Conservation (phyloP, 139 green algal species). For the Chlamydomonas sp. region DNA sequence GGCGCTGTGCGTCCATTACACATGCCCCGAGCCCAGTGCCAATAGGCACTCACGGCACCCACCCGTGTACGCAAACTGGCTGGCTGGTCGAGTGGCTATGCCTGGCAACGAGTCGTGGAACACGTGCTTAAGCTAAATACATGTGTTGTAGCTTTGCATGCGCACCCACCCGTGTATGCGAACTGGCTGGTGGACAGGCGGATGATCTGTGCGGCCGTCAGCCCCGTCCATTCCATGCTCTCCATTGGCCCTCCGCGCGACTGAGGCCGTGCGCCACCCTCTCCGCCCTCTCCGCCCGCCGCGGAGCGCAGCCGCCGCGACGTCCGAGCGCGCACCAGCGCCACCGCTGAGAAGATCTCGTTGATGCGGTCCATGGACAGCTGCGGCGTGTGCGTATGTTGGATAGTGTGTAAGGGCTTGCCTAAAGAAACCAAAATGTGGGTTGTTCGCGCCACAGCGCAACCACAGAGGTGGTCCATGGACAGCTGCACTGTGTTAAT, state of each 20-base stretch:
- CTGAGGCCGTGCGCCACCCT: too few species aligned
- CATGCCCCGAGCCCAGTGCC: too few species aligned
- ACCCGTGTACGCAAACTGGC: slow-evolving; percentile 38
- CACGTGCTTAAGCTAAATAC: too few species aligned
- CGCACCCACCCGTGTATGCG: neutral
- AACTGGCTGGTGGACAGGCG: slow-evolving; percentile 37
- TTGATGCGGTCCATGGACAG: slow-evolving; percentile 40
- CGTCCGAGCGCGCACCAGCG: neutral
- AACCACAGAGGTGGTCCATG: too few species aligned
- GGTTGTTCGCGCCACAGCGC: too few species aligned
- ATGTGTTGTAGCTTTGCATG: too few species aligned
- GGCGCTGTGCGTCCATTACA: too few species aligned
- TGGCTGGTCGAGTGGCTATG: neutral
- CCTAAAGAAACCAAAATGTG: too few species aligned
- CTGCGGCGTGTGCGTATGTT: neutral
- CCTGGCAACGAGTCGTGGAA: too few species aligned
- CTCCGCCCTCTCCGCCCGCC: too few species aligned
- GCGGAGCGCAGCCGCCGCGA: neutral
- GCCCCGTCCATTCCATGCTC: slow-evolving; percentile 38
- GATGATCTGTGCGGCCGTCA: slow-evolving; percentile 42
- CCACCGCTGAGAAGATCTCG: slow-evolving; percentile 36
- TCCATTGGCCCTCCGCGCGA: neutral
- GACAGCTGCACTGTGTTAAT: too few species aligned
- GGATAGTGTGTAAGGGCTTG: too few species aligned
- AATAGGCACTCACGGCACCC: neutral